phyloP scores from a whole-genome alignment of 805 yeast species.

The Starmerella powellii region DNA sequence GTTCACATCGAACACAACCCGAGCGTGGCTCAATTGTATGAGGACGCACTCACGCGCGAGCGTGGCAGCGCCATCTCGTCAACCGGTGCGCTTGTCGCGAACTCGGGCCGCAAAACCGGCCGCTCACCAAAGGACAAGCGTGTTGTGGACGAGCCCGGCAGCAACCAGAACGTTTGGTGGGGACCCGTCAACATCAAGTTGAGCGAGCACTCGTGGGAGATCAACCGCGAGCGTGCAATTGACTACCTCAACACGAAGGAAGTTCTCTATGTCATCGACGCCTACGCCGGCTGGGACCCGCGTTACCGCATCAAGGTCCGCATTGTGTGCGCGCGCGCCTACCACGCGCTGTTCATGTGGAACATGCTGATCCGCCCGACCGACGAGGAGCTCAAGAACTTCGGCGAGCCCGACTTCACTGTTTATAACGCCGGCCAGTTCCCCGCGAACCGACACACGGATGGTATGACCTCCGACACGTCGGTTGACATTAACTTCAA shows the following conservation, averaged over 20 bases:
- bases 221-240: slow-evolving; percentile 90
- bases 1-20: slow-evolving; percentile 60
- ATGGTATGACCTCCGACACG: slow-evolving; percentile 94
- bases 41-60: slow-evolving; percentile 77
- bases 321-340: slow-evolving; percentile 94
- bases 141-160: slow-evolving; percentile 86
- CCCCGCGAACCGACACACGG: slow-evolving; percentile 93
- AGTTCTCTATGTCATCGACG: slow-evolving; percentile 88
- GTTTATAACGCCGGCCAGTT: slow-evolving; percentile 97
- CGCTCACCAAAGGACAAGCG: slow-evolving; percentile 98
- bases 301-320: slow-evolving; percentile 91
- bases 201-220: slow-evolving; percentile 86
- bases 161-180: slow-evolving; percentile 89
- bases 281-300: slow-evolving; percentile 99
- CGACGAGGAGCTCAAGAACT: slow-evolving; percentile 69
- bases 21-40: slow-evolving; percentile 83
- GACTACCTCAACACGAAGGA: slow-evolving; percentile 94
- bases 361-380: slow-evolving; percentile 96
- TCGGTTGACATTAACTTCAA: slow-evolving; percentile 94
- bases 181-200: slow-evolving; percentile 97
- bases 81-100: slow-evolving; percentile 90
- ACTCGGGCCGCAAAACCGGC: slow-evolving; percentile 91
- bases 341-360: slow-evolving; percentile 96
- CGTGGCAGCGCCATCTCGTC: slow-evolving; percentile 83
- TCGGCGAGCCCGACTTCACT: slow-evolving; percentile 96